Base-by-base conservation (phyloP, 208 protist species). In the Crithidia fasciculata region DNA sequence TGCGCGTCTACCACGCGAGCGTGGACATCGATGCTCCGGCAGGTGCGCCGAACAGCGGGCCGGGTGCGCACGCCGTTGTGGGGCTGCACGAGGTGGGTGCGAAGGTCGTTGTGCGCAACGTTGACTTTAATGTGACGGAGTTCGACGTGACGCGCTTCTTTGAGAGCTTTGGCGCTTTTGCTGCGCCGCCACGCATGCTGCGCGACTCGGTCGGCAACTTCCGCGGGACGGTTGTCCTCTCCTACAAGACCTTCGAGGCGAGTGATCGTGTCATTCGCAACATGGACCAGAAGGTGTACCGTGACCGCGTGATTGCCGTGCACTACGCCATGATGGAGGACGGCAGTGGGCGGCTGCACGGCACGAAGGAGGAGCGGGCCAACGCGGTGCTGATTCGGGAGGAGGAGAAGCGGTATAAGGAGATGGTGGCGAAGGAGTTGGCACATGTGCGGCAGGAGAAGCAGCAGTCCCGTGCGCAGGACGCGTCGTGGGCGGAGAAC, bases 41-140 rank as follows among this genome's bases (percentile, higher is more conserved):
- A 37, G 74, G 61, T 18, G 67, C 28, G 2, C 55, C 52, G 41
- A 40, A 40, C 18, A 65, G 47, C 37, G 68, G 76, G 19, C 39
- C 64, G 9, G 40, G 15, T n/a, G 52, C 49, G 40, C 64, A 69
- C 52, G 71, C 74, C 61, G 82, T 73, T 50, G 77, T 72, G 6
- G 78, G 78, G 4, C 69, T 96, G 52, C 90, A 96, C 78, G 92
- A 96, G 73, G 86, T 96, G 28, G 92, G 92, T 39, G 92, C 92
- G 36, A 92, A 94, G 80, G 86, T 96, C 47, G 63, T 91, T 4
- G 83, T 96, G 43, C 87, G 88, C 62, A 92, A 92, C 65, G 71
- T 96, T 4, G 88, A 96, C 68, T 61, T 72, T 53, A 75, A 68
- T 43, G 79, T 83, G 15, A 93, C 89, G 9, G 88, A 93, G 84